Base-by-base conservation (phyloP, 768 basidiomycete genomes). In the Psilocybe tampanensis region DNA sequence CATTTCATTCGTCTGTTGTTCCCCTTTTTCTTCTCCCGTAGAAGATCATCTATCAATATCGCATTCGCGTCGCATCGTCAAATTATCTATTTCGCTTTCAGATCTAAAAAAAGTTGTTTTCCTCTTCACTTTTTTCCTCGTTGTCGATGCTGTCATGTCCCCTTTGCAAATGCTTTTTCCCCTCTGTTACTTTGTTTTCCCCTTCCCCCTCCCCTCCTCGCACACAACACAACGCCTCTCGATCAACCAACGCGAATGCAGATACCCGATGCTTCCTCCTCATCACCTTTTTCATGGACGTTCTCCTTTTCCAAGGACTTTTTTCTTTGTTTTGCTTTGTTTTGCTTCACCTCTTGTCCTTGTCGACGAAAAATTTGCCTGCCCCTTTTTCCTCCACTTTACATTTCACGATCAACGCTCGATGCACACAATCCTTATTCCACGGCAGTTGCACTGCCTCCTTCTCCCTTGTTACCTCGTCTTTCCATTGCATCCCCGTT, bases 21-120 rank as follows among this genome's bases (percentile, higher is more conserved):
- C 44, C 24, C 39, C 24, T 41, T 26, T 54, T 32, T 42, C 41
- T n/a, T 41, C 22, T 45, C 32, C 39, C n/a, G 29, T 18, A 43
- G 17, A 39, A 39, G 36, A 39, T 8, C 36, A 39, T 13, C n/a
- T 39, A 39, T 39, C n/a, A 13, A 39, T 39, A 15, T 45, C 44
- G 23, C 44, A 22, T 26, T 26, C 44, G 13, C 11, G 44, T 49
- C 29, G 55, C 63, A 60, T 61, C 60, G 54, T 59, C 57, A 59
- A 36, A 39, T 42, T 60, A 62, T 62, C 55, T 65, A 62, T 65
- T 39, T 62, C 41, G 59, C 59, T 60, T 60, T 62, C 50, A 52
- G 44, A 65, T 62, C 59, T 62, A 56, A 22, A 24, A 22, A 24
- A 33, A 54, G 29, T 29, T 9, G 29, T 4, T 29, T 29, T 29